A percentile compares a stretch with the other conserved stretches of the same genome.
Conservation (phyloP, 2,329 filamentous ascomycete species). For the Penicillium sp. region DNA sequence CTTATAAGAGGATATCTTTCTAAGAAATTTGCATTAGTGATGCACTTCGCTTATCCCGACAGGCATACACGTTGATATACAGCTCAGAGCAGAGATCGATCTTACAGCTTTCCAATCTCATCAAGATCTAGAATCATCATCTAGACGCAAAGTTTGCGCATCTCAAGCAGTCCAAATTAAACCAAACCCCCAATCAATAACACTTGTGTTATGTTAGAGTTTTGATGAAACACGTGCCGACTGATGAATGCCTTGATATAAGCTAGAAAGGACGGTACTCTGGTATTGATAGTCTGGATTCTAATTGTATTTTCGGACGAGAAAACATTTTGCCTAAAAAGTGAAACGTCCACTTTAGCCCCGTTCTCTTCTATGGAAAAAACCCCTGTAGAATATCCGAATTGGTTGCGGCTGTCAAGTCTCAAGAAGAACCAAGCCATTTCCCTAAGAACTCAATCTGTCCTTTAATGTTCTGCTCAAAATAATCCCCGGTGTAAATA, state of each 20-base stretch:
- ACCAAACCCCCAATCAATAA: too few relatives aligned
- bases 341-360: not conserved
- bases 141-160: too few relatives aligned
- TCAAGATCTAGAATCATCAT: too few relatives aligned
- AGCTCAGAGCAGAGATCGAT: not conserved
- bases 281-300: not conserved
- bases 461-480: constrained; percentile 31
- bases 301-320: not conserved
- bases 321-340: not conserved
- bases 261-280: too few relatives aligned
- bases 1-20: not conserved
- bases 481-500: constrained; percentile 38
- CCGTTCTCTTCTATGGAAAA: not conserved
- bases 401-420: constrained; percentile 3
- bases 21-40: not conserved
- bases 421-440: constrained; percentile 11
- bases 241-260: too few relatives aligned
- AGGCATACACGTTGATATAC: not conserved
- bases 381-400: not conserved
- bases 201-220: too few relatives aligned
- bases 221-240: too few relatives aligned
- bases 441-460: constrained; percentile 39
- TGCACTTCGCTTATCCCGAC: not conserved
- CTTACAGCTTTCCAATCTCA: not conserved
- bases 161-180: too few relatives aligned